These are phyloP conservation scores for Fusarium sp. DNA, from an alignment of 2,329 filamentous ascomycete genomes.

Conservation along the genomic window DNA sequence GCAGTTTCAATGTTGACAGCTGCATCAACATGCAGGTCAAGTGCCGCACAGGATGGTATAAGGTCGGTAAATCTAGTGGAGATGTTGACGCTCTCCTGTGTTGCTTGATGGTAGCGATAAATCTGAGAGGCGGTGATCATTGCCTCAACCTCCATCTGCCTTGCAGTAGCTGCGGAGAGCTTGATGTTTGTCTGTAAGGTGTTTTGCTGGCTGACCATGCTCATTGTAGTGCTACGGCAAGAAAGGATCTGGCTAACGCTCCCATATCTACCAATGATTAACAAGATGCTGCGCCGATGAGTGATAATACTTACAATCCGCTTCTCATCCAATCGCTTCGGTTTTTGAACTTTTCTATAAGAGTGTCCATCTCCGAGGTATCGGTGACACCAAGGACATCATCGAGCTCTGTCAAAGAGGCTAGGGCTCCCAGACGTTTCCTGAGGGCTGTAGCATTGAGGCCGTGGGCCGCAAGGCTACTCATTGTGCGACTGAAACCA, in stretches of 20 bases:
- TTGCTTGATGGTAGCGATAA: constrained; percentile 81
- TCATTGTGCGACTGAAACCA: constrained; percentile 71
- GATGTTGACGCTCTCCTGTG: constrained; percentile 88
- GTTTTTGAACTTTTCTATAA: constrained; percentile 71
- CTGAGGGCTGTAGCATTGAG: constrained; percentile 65
- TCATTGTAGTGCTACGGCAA: constrained; percentile 84
- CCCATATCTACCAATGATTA: constrained; percentile 66
- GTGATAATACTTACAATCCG: constrained; percentile 70
- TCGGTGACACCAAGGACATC: constrained; percentile 75
- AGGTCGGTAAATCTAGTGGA: constrained; percentile 86
- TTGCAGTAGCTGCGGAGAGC: constrained; percentile 71
- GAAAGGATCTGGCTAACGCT: constrained; percentile 85
- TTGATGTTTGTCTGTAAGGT: constrained; percentile 70
- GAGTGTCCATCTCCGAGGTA: constrained; percentile 68
- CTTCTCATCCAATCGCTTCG: constrained; percentile 84
- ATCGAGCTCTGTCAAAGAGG: constrained; percentile 83
- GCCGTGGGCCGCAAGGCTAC: constrained; percentile 61
- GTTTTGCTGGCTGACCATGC: constrained; percentile 78
- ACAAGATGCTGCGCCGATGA: neutral
- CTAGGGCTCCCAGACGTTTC: constrained; percentile 70
- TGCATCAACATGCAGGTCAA: constrained; percentile 82
- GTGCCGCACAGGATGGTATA: constrained; percentile 72
- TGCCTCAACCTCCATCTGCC: constrained; percentile 79
- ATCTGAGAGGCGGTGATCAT: constrained; percentile 80
- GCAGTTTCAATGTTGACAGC: constrained; percentile 85